Evolutionary conservation across 2,329 filamentous ascomycete species (phyloP).

Genomic region (Penicillium sp.): DNA sequence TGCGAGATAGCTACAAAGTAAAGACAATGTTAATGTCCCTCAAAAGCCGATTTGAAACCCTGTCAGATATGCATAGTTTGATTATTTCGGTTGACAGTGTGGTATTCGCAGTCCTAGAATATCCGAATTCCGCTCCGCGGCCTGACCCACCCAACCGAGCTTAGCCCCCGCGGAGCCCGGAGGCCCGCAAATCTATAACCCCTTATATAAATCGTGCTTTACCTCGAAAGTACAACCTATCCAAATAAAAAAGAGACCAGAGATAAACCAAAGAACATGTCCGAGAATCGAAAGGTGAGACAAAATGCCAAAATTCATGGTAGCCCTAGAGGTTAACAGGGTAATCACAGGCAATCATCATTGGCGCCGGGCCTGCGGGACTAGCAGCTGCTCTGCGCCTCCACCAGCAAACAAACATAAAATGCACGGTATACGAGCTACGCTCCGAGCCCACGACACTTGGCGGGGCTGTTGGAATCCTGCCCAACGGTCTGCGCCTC

Average conservation of each 20-base stretch:
- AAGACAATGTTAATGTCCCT: neutral
- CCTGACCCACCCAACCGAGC: neutral
- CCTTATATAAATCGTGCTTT: constrained; percentile 3
- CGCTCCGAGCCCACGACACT: constrained; percentile 28
- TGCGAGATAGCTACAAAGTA: neutral
- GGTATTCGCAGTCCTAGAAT: neutral
- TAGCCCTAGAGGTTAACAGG: neutral
- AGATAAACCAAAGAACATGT: neutral
- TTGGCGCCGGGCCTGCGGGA: constrained; percentile 16
- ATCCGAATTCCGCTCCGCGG: neutral
- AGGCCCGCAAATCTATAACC: no score
- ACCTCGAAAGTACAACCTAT: neutral
- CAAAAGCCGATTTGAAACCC: neutral
- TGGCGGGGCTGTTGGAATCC: constrained; percentile 30
- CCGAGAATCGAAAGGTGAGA: constrained; percentile 1
- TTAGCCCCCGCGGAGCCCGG: neutral
- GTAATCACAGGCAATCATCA: constrained; percentile 12
- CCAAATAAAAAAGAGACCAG: neutral
- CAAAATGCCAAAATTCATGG: neutral
- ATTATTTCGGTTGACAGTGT: neutral
- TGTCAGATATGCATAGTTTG: neutral
- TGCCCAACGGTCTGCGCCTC: constrained; percentile 30
- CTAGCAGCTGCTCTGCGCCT: constrained; percentile 14
- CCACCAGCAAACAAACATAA: constrained; percentile 16
- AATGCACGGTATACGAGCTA: constrained; percentile 27